phyloP scores from a whole-genome alignment of 2,329 filamentous ascomycete genomes.

The Plectosphaerella cucumerina region DNA sequence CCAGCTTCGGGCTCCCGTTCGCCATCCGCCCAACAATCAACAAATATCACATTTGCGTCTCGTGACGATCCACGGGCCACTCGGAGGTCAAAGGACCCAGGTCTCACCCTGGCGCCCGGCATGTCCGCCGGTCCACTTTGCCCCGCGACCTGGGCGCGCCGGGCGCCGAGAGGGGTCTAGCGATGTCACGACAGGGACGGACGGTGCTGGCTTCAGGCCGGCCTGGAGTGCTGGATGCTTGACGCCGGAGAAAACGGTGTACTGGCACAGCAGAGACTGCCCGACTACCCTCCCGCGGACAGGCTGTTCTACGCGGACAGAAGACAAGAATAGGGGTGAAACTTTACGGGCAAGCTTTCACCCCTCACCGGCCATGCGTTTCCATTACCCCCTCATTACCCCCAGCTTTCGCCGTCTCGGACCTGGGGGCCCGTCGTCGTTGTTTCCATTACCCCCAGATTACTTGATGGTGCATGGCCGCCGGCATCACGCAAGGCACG shows the following conservation, averaged over 20 bases:
- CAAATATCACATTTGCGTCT: slow-evolving; percentile 1
- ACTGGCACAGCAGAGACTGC: neutral
- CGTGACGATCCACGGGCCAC: neutral
- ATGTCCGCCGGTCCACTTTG: neutral
- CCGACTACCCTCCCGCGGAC: too few species aligned
- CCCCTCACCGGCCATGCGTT: neutral
- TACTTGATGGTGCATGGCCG: slow-evolving; percentile 14
- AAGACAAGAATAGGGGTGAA: neutral
- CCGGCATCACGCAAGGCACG: neutral
- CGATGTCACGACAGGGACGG: neutral
- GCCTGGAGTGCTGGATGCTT: neutral
- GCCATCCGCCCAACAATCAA: neutral
- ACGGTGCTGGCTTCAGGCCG: neutral
- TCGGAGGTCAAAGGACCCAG: neutral
- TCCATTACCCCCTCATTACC: slow-evolving; percentile 5
- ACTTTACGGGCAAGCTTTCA: neutral
- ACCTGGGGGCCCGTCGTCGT: neutral
- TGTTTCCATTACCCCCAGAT: slow-evolving; percentile 17
- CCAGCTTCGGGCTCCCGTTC: too few species aligned
- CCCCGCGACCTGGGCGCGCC: neutral
- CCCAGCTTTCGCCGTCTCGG: slow-evolving; percentile 1
- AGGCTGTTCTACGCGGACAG: neutral
- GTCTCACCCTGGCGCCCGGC: neutral
- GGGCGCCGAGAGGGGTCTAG: neutral
- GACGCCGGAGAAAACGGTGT: neutral